Base-by-base conservation (phyloP, 2,329 filamentous ascomycete species). In the Alternaria longipes region DNA sequence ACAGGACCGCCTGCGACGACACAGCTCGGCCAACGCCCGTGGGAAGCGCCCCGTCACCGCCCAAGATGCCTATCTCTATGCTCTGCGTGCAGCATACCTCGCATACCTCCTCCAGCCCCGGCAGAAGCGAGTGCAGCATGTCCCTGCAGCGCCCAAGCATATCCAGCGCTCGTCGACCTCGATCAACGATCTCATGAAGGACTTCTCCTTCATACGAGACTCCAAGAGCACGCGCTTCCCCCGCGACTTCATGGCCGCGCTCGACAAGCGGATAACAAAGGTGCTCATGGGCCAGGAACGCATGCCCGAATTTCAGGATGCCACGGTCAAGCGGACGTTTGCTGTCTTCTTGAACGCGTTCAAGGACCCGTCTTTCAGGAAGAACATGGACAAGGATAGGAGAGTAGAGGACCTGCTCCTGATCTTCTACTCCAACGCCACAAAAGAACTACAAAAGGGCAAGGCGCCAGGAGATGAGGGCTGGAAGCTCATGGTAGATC, bases 371-470 rank as follows among this genome's bases (percentile, higher is more conserved):
- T 89, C 88, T 46, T 97, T 97, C 74, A 90, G 92, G 68, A 96
- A 93, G 81, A 90, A 89, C 60, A 93, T 97, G 83, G 93, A 97
- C 75, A 97, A 97, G 81, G 94, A 97, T 78, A 88, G 94, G 64
- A 90, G 94, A 74, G 90, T 97, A 22, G 95, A 99, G 79, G 94
- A 97, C 65, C 82, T 98, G 53, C 89, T 99, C 53, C 85, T 99
- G 69, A 97, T 98, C 66, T 98, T 99, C 84, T 98, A 96, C 81
- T 96, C 94, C 1, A 91, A 92, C 65, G 94, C 95, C 7, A 97
- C 93, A 46, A 96, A 97, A 78, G 94, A 97, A 63, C 86, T 97
- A 72, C 89, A 91, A 78, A 92, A 92, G 77, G 87, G 90, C 54
- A 91, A 91, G 78, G 80, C 87, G 1, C 85, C 89, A 0, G 91